phyloP scores from a whole-genome alignment of 2,329 filamentous ascomycete species.

The Aspergillus chevalieri region DNA sequence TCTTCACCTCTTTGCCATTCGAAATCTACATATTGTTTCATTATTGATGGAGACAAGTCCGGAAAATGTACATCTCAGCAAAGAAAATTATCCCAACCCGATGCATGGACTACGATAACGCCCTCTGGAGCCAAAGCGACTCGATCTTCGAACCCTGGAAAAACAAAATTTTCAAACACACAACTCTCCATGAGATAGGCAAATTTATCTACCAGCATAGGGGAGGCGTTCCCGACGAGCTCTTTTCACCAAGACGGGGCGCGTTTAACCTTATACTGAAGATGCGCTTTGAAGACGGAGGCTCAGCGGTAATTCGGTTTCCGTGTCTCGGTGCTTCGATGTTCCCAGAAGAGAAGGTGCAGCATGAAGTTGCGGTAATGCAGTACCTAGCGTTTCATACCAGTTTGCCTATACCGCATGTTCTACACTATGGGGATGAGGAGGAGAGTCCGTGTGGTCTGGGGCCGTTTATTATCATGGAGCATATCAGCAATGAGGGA shows the following conservation, averaged over 20 bases:
- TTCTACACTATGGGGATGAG: background rate
- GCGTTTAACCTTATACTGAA: too few species aligned
- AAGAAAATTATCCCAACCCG: background rate
- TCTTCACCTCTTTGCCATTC: too few species aligned
- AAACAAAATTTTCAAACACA: too few species aligned
- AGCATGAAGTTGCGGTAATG: background rate
- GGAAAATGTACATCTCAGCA: too few species aligned
- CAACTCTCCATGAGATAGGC: too few species aligned
- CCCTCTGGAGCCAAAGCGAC: background rate
- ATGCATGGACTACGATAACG: background rate
- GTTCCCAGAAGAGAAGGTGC: background rate
- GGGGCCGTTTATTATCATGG: background rate
- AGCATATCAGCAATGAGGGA: background rate
- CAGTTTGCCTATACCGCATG: background rate
- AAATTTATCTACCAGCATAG: too few species aligned
- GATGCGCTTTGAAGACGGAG: background rate
- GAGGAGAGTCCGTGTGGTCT: background rate
- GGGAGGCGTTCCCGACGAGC: too few species aligned
- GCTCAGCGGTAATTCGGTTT: background rate
- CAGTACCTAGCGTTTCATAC: background rate
- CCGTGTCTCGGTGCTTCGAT: background rate
- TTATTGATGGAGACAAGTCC: too few species aligned
- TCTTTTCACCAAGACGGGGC: too few species aligned
- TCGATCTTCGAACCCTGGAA: background rate
- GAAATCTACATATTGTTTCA: too few species aligned